These are phyloP conservation scores for Fusarium sp. DNA, from an alignment of 2,329 filamentous ascomycete genomes.

Conservation along the genomic window DNA sequence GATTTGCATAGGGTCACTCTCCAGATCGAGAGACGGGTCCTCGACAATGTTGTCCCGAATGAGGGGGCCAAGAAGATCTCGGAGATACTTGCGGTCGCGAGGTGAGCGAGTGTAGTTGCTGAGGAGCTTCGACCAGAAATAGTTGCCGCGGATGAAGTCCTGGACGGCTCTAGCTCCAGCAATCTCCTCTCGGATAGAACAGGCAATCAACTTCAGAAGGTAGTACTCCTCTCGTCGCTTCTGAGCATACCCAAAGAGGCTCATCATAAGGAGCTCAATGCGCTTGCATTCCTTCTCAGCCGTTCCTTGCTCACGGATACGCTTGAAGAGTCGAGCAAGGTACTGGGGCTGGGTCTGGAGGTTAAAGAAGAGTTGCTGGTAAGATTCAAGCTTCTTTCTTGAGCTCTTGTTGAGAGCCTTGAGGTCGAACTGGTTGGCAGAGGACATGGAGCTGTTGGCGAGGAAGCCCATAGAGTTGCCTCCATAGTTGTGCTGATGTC, in stretches of 20 bases:
- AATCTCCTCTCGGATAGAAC: slow-evolving; percentile 88
- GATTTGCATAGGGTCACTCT: slow-evolving; percentile 97
- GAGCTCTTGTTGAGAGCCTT: slow-evolving; percentile 98
- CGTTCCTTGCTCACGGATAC: slow-evolving; percentile 84
- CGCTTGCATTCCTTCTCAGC: slow-evolving; percentile 93
- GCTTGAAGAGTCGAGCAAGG: slow-evolving; percentile 86
- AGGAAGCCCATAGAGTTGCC: slow-evolving; percentile 87
- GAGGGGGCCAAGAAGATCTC: slow-evolving; percentile 85
- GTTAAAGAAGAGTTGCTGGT: slow-evolving; percentile 97
- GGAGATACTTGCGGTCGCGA: slow-evolving; percentile 90
- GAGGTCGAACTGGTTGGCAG: slow-evolving; percentile 92
- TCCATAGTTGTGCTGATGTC: slow-evolving; percentile 95
- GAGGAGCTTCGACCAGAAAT: slow-evolving; percentile 92
- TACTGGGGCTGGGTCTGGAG: slow-evolving; percentile 97
- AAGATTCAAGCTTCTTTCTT: slow-evolving; percentile 92
- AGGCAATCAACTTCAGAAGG: slow-evolving; percentile 85
- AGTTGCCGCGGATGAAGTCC: slow-evolving; percentile 89
- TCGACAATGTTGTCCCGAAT: slow-evolving; percentile 94
- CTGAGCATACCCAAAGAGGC: slow-evolving; percentile 95
- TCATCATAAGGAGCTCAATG: slow-evolving; percentile 94
- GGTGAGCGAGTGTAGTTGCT: slow-evolving; percentile 91
- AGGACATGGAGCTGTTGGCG: slow-evolving; percentile 88
- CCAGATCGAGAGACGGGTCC: slow-evolving; percentile 88
- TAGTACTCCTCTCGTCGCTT: slow-evolving; percentile 98
- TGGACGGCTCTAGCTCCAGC: slow-evolving; percentile 78